Percentiles rank a stretch among this genome's conserved stretches.
These are phyloP conservation scores for Truncatella angustata DNA, from an alignment of 2,329 filamentous ascomycete species.

Conservation along the genomic window DNA sequence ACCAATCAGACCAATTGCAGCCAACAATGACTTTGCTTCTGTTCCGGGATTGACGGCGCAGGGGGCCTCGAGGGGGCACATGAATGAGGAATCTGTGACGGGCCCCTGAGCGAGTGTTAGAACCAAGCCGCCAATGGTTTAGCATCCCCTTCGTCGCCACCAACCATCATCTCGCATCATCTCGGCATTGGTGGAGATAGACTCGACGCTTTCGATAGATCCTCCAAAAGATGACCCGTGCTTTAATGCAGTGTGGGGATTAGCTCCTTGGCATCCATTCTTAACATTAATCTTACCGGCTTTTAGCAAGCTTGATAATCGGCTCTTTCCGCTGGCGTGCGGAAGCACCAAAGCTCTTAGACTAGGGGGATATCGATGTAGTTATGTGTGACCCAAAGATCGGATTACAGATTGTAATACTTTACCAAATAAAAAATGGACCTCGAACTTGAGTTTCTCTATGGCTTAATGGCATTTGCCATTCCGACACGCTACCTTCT, in stretches of 20 bases:
- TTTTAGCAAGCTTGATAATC: too few relatives aligned
- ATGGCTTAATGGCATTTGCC: too few relatives aligned
- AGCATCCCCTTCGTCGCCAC: background rate
- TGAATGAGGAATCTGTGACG: background rate
- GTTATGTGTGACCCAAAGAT: too few relatives aligned
- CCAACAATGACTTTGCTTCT: background rate
- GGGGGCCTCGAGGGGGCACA: background rate
- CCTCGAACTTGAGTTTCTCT: too few relatives aligned
- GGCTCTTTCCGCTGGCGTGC: constrained; percentile 3
- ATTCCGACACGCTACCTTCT: too few relatives aligned
- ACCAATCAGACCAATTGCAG: background rate
- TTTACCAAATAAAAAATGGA: too few relatives aligned
- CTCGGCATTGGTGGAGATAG: background rate
- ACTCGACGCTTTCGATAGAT: constrained; percentile 2
- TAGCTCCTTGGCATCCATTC: background rate
- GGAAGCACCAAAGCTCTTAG: too few relatives aligned
- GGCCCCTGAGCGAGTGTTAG: background rate
- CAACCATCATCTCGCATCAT: background rate
- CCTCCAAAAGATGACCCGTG: background rate
- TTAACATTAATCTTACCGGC: constrained; percentile 5
- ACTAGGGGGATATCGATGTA: too few relatives aligned
- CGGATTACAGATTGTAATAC: too few relatives aligned
- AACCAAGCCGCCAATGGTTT: background rate
- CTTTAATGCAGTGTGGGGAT: background rate
- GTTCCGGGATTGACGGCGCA: background rate